Evolutionary conservation across 257 asterid genomes (phyloP).

Genomic region (Salvia splendens): DNA sequence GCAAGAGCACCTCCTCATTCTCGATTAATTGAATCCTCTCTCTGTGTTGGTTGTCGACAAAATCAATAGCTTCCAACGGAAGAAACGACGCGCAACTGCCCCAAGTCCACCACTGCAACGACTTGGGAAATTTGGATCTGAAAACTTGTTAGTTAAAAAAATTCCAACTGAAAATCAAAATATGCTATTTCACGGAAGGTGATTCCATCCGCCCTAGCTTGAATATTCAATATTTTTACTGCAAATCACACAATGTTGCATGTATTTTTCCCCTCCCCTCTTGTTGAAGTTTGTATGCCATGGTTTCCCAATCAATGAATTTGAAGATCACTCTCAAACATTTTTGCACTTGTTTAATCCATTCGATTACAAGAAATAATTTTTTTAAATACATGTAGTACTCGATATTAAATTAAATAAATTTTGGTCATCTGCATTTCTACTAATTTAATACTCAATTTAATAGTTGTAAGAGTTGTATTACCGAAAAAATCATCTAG

Average conservation of each 20-base stretch:
- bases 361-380: too few relatives aligned
- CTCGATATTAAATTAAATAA: too few relatives aligned
- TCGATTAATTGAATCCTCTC: slow-evolving; percentile 4
- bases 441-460: too few relatives aligned
- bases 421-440: too few relatives aligned
- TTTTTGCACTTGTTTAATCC: too few relatives aligned
- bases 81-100: slow-evolving; percentile 18
- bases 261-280: background rate
- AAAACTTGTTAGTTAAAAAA: slow-evolving; percentile 7
- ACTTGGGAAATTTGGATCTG: slow-evolving; percentile 28
- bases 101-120: slow-evolving; percentile 38
- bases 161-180: slow-evolving; percentile 1
- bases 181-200: background rate
- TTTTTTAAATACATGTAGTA: too few relatives aligned
- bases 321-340: background rate
- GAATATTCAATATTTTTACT: background rate
- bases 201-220: slow-evolving; percentile 7
- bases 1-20: slow-evolving; percentile 56
- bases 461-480: too few relatives aligned
- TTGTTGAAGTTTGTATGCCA: background rate
- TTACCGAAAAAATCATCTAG: too few relatives aligned
- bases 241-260: background rate
- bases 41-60: background rate
- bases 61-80: slow-evolving; percentile 20
- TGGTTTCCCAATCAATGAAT: background rate